Evolutionary conservation across 805 yeast genomes (phyloP), one percentile per base, ranked within the genome.

Genomic region (Candida arabinofermentans): DNA sequence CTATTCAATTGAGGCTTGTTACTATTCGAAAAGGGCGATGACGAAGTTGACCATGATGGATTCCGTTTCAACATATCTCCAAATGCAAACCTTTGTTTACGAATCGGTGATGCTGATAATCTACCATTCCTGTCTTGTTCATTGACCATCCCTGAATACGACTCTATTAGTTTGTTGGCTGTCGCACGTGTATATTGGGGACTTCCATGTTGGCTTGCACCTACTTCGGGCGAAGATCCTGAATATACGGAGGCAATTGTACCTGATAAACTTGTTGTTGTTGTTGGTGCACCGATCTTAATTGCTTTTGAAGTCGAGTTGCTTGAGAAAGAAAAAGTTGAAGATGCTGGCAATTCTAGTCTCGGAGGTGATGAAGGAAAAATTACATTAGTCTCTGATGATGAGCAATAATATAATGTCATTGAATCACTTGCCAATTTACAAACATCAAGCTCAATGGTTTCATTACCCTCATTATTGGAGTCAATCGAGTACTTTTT

Each of bases 131-230:
- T 51, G 21, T 29, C 37, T 16, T 44, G 43, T 30, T 49, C 54
- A 39, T 51, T 53, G 7, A 44, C 43, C 34, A 53, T 42, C 4
- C 53, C 54, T 7, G 58, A 54, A 30, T 54, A 54, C 4, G 33
- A 18, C 32, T 54, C 52, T 3, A 54, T 41, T 8, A 54, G 31
- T 29, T 47, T 45, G 3, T 6, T 26, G 3, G 36, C 32, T 9
- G 8, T 24, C 10, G 18, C 24, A 13, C 27, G 13, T n/a, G 32
- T 14, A 29, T 29, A 29, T 29, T 29, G 18, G 9, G n/a, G n/a
- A n/a, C n/a, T n/a, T n/a, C n/a, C n/a, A n/a, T n/a, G n/a, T n/a
- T n/a, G n/a, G n/a, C n/a, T n/a, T n/a, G n/a, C n/a, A n/a, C n/a
- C n/a, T n/a, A n/a, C n/a, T n/a, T n/a, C n/a, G n/a, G n/a, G n/a